Percentiles rank a stretch among this genome's conserved stretches.
These are phyloP conservation scores for Vanilla planifolia DNA, from an alignment of 106 monocot genomes.

Conservation along the genomic window DNA sequence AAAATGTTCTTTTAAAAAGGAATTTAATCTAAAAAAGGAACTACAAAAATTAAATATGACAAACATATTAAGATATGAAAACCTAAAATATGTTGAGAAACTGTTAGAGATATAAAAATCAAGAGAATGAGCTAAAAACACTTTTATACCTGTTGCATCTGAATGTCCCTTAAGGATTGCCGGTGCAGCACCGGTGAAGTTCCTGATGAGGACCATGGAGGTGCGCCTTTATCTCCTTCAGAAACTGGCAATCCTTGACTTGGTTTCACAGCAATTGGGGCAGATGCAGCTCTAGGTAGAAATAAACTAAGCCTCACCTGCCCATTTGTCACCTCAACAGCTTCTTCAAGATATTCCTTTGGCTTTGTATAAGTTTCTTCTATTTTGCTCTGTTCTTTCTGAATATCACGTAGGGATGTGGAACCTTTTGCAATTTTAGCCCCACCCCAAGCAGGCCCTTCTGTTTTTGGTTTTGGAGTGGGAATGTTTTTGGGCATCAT, in stretches of 20 bases:
- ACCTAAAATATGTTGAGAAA: no score
- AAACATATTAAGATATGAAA: no score
- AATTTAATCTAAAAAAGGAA: no score
- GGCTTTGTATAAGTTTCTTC: constrained; percentile 16
- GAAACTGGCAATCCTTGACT: constrained; percentile 13
- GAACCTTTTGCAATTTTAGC: constrained; percentile 43
- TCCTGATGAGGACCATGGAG: constrained; percentile 72
- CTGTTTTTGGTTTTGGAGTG: constrained; percentile 63
- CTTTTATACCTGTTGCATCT: constrained; percentile 80
- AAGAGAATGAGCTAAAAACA: no score
- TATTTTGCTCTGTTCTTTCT: constrained; percentile 78
- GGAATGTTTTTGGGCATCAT: constrained; percentile 32
- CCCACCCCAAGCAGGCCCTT: constrained; percentile 95
- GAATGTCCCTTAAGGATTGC: constrained; percentile 89
- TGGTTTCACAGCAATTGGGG: constrained; percentile 45
- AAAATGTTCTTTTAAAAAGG: no score
- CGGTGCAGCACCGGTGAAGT: constrained; percentile 49
- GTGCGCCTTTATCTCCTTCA: constrained; percentile 71
- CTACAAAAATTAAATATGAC: no score
- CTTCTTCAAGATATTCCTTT: constrained; percentile 24
- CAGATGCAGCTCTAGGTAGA: constrained; percentile 25
- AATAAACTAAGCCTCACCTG: constrained; percentile 48
- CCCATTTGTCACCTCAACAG: constrained; percentile 20
- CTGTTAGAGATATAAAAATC: no score
- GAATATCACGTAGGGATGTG: constrained; percentile 79